Evolutionary conservation across 78 protist species (phyloP), one percentile per base, ranked within the genome.

Genomic region (Planoprotostelium fungivorum): DNA sequence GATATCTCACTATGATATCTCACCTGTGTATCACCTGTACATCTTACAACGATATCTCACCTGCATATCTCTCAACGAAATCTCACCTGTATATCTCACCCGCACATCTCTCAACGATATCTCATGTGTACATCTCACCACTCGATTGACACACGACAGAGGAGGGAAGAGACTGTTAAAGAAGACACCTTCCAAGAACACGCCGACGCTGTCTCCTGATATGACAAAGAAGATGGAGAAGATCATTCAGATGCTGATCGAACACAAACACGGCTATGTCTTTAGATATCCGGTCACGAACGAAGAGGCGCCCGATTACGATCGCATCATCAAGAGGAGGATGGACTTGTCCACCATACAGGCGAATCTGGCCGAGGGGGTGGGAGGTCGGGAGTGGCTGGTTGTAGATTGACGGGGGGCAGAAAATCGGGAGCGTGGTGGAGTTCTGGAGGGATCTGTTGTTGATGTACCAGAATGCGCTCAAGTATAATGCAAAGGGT

Each of bases 271-370:
- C 34, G 88, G 91, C 0, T 86, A 89, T 34, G 84, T 92, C 28
- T 92, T 92, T 89, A 35, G 88, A 34, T 73, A 89, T 37, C 94
- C 94, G 29, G 89, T 92, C 38, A 86, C 94, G 38, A 63, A 31
- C 0, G 94, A 92, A 0, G 94, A 92, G 36, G 94, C 94, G 35
- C 94, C 94, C 0, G 94, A 92, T 87, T 92, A 92, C 84, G 94
- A 92, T 35, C 28, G 38, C 34, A 37, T 89, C 5, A 92, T 92
- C 34, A 92, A 88, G 84, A 89, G 89, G 84, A n/a, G 94, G 35
- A 92, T 92, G 94, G 94, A 92, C 73, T 29, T 92, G 0, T 35
- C 92, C 29, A 92, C 91, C 0, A 35, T 92, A 31, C 87, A 88
- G 63, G 88, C 87, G 38, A 86, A 89, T 10, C 39, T 92, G 16